Conservation (phyloP, 2,329 filamentous ascomycete genomes). For the Saccharata proteae region DNA sequence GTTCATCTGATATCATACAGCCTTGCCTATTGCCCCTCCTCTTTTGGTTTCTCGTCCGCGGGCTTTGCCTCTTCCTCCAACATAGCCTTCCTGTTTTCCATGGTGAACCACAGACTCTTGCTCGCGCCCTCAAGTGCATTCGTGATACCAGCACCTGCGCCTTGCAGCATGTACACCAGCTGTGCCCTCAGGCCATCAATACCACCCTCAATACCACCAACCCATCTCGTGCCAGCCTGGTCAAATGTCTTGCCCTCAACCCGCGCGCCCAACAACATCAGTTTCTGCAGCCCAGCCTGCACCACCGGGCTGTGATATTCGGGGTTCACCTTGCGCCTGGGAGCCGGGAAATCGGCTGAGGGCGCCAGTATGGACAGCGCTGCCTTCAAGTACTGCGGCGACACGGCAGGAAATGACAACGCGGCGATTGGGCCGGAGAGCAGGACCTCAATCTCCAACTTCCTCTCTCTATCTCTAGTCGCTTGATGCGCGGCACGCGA, state of each 20-base stretch:
- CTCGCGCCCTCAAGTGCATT: conserved; percentile 66
- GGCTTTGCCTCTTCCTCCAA: conserved; percentile 58
- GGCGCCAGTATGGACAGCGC: conserved; percentile 70
- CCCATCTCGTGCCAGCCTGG: conserved; percentile 55
- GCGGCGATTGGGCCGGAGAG: conserved; percentile 71
- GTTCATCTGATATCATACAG: too few species aligned
- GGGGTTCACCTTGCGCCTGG: conserved; percentile 61
- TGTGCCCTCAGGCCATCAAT: conserved; percentile 70
- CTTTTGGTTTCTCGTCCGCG: conserved; percentile 1
- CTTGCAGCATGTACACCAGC: conserved; percentile 69
- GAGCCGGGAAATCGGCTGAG: conserved; percentile 61
- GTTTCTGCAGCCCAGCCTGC: conserved; percentile 73
- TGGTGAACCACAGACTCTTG: conserved; percentile 73
- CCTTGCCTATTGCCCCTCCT: conserved; percentile 1
- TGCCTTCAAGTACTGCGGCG: conserved; percentile 70
- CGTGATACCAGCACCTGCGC: conserved; percentile 65
- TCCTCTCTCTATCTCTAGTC: conserved; percentile 37
- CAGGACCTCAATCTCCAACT: conserved; percentile 58
- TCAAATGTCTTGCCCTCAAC: conserved; percentile 82
- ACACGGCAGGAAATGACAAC: conserved; percentile 69
- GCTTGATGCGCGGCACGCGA: conserved; percentile 42
- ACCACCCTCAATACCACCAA: conserved; percentile 68
- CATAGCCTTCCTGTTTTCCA: conserved; percentile 71
- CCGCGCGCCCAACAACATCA: conserved; percentile 74
- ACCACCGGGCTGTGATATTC: conserved; percentile 70